Conservation (phyloP, 1,284 basidiomycete species). For the Microbotryum silenes-acaulis region DNA sequence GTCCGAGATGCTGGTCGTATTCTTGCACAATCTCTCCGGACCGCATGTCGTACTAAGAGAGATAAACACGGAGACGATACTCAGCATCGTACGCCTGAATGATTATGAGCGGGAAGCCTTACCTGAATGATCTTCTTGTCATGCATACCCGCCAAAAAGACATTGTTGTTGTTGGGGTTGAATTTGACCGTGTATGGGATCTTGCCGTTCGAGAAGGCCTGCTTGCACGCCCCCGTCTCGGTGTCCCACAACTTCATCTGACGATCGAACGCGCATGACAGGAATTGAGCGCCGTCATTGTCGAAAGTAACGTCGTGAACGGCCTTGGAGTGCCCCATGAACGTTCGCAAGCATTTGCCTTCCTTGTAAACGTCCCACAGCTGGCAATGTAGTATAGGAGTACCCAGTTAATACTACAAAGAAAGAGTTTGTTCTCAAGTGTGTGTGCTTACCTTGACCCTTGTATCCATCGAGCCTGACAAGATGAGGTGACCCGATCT, state of each 20-base stretch:
- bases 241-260: constrained; percentile 99
- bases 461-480: constrained; percentile 95
- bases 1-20: constrained; percentile 96
- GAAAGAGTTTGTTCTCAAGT: not conserved
- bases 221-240: constrained; percentile 80
- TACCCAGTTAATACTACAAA: not conserved
- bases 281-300: constrained; percentile 79
- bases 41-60: constrained; percentile 77
- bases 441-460: constrained; percentile 74
- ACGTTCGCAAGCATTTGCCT: constrained; percentile 91
- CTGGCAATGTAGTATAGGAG: constrained; percentile 44
- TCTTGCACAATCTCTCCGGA: constrained; percentile 92
- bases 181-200: constrained; percentile 91
- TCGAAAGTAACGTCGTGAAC: constrained; percentile 95
- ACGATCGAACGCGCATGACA: constrained; percentile 90
- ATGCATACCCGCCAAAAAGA: constrained; percentile 96
- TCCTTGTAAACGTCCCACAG: constrained; percentile 98
- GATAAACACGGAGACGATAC: not conserved
- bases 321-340: constrained; percentile 92
- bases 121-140: constrained; percentile 99
- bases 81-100: not conserved
- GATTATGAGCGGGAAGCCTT: constrained; percentile 29
- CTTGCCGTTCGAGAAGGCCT: constrained; percentile 93
- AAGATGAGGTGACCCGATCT: constrained; percentile 85
- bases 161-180: constrained; percentile 93